These are phyloP conservation scores for Amphirosellinia nigrospora DNA, from an alignment of 495 filamentous ascomycete species.

Conservation along the genomic window DNA sequence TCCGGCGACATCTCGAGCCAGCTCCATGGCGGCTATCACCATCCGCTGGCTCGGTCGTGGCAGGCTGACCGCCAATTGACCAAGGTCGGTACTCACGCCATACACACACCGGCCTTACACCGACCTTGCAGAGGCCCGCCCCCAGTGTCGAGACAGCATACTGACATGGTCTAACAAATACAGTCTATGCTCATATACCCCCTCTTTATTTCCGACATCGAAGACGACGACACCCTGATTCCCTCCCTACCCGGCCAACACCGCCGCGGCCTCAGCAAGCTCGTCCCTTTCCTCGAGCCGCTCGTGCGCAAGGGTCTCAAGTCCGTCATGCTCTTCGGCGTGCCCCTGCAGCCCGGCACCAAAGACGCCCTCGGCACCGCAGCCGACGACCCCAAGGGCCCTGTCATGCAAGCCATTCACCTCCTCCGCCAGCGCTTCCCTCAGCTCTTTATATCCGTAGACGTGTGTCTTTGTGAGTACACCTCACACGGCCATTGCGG, in stretches of 20 bases:
- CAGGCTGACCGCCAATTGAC: conserved; percentile 96
- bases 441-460: conserved; percentile 83
- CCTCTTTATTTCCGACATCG: conserved; percentile 91
- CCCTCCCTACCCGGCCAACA: conserved; percentile 87
- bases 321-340: conserved; percentile 95
- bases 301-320: conserved; percentile 86
- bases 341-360: conserved; percentile 75
- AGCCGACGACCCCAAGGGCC: conserved; percentile 90
- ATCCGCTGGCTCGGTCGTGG: conserved; percentile 90
- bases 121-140: no score
- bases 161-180: background rate
- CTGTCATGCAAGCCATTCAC: conserved; percentile 84
- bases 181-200: conserved; percentile 99
- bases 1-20: conserved; percentile 92
- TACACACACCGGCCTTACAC: background rate
- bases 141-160: background rate
- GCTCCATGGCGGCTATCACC: conserved; percentile 91
- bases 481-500: conserved; percentile 99
- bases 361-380: conserved; percentile 95
- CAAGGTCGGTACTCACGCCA: conserved; percentile 65
- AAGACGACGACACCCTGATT: conserved; percentile 89
- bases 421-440: conserved; percentile 84
- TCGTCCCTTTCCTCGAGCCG: conserved; percentile 83
- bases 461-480: conserved; percentile 98
- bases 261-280: conserved; percentile 84